Conservation (phyloP, 371 early-diverging fungal genomes). For the Apophysomyces variabilis region DNA sequence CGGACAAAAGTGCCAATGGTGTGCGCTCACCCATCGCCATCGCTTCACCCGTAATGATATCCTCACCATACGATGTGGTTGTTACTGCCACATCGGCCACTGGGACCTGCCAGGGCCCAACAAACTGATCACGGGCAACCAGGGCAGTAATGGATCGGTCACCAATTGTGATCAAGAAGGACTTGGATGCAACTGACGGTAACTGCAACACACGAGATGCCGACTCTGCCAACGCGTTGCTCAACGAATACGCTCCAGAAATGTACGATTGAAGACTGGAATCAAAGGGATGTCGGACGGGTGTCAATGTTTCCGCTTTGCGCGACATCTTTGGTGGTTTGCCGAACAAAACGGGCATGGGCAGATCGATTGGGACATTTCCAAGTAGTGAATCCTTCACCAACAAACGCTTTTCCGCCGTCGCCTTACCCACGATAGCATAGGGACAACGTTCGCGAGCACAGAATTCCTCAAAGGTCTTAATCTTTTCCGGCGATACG, state of each 20-base stretch:
- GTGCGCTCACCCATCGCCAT: conserved; percentile 98
- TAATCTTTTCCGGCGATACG: conserved; percentile 69
- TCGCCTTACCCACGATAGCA: conserved; percentile 92
- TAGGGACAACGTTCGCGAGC: conserved; percentile 92
- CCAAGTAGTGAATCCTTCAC: conserved; percentile 77
- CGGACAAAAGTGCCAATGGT: conserved; percentile 81
- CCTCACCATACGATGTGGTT: conserved; percentile 72
- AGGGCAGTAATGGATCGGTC: conserved; percentile 95
- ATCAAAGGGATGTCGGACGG: conserved; percentile 65
- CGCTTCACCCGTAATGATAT: conserved; percentile 84
- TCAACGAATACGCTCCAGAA: conserved; percentile 32
- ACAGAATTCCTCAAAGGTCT: conserved; percentile 76
- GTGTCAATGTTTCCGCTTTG: conserved; percentile 58
- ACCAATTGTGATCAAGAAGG: conserved; percentile 96
- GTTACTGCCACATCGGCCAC: conserved; percentile 96
- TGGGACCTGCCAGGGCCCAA: conserved; percentile 97
- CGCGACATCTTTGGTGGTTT: conserved; percentile 96
- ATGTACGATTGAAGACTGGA: conserved; percentile 64
- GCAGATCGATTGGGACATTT: conserved; percentile 84
- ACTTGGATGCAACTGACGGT: conserved; percentile 91
- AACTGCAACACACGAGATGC: conserved; percentile 80
- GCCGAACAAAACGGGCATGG: conserved; percentile 95
- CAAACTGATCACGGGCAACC: conserved; percentile 95
- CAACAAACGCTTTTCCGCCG: conserved; percentile 80
- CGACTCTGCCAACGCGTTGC: conserved; percentile 61